phyloP scores from a whole-genome alignment of 1,139 yeast genomes.

The Pichia sp. region DNA sequence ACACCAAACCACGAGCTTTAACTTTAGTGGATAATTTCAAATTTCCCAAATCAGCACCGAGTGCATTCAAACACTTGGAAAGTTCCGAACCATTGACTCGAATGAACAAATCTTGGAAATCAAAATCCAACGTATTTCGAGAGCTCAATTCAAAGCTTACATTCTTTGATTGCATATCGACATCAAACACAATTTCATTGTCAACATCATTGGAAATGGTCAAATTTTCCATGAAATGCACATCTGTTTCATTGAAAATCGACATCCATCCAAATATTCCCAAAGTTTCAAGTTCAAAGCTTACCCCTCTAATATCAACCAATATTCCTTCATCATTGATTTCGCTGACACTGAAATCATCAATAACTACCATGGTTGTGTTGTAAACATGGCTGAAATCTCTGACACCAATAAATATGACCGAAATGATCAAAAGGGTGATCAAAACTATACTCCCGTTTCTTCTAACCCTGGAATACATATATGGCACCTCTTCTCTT shows the following conservation, averaged over 20 bases:
- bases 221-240: slow-evolving; percentile 1
- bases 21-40: background rate
- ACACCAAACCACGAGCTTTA: background rate
- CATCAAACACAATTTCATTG: background rate
- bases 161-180: background rate
- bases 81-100: background rate
- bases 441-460: no score
- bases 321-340: background rate
- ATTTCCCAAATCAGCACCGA: background rate
- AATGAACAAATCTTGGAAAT: background rate
- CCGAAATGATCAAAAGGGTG: no score
- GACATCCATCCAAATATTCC: slow-evolving; percentile 4
- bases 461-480: no score
- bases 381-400: no score
- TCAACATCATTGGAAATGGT: background rate
- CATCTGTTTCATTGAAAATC: slow-evolving; percentile 1
- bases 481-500: no score
- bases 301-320: background rate
- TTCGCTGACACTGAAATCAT: no score
- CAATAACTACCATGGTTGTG: no score
- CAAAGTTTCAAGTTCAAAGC: background rate
- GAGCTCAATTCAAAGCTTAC: background rate
- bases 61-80: background rate
- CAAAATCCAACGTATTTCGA: background rate
- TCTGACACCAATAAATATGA: no score